Evolutionary conservation across 148 eudicot species (phyloP), one percentile per base, ranked within the genome.

Genomic region (Mesembryanthemum crystallinum): DNA sequence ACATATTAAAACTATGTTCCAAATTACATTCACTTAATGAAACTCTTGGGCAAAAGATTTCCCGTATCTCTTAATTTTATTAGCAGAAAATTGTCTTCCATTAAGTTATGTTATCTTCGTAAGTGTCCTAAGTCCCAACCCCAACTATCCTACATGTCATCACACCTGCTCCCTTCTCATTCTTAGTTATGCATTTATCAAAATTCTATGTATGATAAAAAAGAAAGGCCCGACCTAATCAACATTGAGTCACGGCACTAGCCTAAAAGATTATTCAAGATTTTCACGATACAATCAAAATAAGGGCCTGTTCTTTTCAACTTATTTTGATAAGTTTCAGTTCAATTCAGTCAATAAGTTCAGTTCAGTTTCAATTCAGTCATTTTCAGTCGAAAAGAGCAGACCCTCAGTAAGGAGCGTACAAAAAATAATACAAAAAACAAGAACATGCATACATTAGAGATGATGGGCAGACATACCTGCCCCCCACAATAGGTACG

Each of bases 401-500:
- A n/a, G n/a, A n/a, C n/a, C n/a, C n/a, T n/a, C n/a, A 39, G 11
- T 8, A 67, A 67, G 23, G 5, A 45, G 29, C 5, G 27, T 4
- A 10, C 47, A 47, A 29, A 27, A 17, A 70, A 30, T 32, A 5
- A 54, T 15, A 25, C 7, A 55, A 4, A 71, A 35, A 65, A 33
- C 21, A 20, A 20, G 28, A 54, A 71, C 37, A 51, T 49, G 30
- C 24, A 71, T 20, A 28, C 39, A 47, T 35, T 45, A 73, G 37
- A 64, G 49, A 66, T 55, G 35, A 72, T 23, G 13, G 37, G 42
- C 37, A 21, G 76, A 72, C 63, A 33, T 32, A 63, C 45, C 62
- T 71, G 64, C 80, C 75, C 43, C 43, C 70, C 52, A 28, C 35
- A 61, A 15, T 35, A 65, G 62, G 55, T 71, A 65, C 35, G 59